Base-by-base conservation (phyloP, 257 asterid species). In the Pogostemon cablin region DNA sequence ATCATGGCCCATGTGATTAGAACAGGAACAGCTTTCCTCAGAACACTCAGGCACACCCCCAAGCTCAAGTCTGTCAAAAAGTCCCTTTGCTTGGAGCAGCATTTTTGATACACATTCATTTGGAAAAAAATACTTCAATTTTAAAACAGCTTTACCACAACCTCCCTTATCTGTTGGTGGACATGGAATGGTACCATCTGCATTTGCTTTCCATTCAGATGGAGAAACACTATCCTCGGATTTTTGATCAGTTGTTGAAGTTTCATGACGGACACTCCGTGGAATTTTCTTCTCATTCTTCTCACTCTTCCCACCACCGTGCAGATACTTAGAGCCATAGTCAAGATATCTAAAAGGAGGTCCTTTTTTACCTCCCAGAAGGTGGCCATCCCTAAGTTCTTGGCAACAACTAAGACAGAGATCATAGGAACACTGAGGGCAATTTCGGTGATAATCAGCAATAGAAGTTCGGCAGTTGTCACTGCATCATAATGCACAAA, bases 401-500 rank as follows among this genome's bases (percentile, higher is more conserved):
- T 41, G 81, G 75, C 88, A 90, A 78, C 97, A 90, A 44, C 32
- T 74, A 44, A 88, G 88, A 78, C 97, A 90, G 10, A 90, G 83
- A 47, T 90, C 87, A 82, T 76, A 86, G 71, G 81, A 77, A 64
- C 97, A 90, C 39, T 1, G 8, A 25, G 84, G 81, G 59, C 95
- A 88, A 76, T 83, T 88, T 76, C 90, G 67, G 63, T 83, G 91
- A 38, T 70, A 81, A 69, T 89, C 93, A 78, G 67, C 79, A 63
- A 89, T 85, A 46, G 85, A 81, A 9, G 90, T 79, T 65, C 58
- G 78, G 67, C 96, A 89, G 74, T 82, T 76, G 78, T 87, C 73
- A 47, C 96, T 88, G 85, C 83, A 81, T 20, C 72, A 60, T 67
- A 32, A 63, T 46, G 41, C 49, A 35, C 9, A 71, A 43, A 39